Base-by-base conservation (phyloP, 2,329 filamentous ascomycete genomes). In the Geosmithia morbida region DNA sequence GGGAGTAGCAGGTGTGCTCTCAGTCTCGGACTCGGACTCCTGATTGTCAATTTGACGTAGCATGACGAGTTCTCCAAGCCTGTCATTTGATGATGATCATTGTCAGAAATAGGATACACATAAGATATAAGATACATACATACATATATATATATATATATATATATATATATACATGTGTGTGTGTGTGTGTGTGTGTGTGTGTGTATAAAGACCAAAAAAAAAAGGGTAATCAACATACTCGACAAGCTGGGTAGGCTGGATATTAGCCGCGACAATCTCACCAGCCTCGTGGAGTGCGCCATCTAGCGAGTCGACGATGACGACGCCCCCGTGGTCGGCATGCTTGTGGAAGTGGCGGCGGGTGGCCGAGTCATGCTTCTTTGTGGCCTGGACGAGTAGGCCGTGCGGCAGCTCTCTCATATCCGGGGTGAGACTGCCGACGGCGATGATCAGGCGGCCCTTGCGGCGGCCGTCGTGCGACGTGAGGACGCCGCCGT, bases 281-380 rank as follows among this genome's bases (percentile, higher is more conserved):
- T 97, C 90, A 0, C 90, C 90, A 0, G 89, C 85, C 59, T 95
- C 87, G 55, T 81, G 81, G 42, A 95, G 61, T 43, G 83, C 88
- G 0, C 85, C 85, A 26, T 87, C 81, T 0, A 94, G 70, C 10
- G 83, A 89, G 57, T 87, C 84, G 5, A 87, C 84, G 5, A 86
- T 72, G 22, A 87, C 70, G 14, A 76, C 79, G 0, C 78, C 79
- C 0, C 79, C 79, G 53, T 84, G 81, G 2, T 68, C 60, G 0
- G 77, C 77, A 51, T 81, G 77, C 55, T 73, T 84, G 59, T 87
- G 83, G 50, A 79, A 79, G 58, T 87, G 81, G 14, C 73, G 64
- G 46, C 70, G 65, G 16, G 64, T 58, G 18, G 41, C 33, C 2
- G 59, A 58, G 19, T 69, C 61, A 33, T 72, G 67, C n/a, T 59